Conservation (phyloP, 805 yeast species). For the Komagataella phaffii region DNA sequence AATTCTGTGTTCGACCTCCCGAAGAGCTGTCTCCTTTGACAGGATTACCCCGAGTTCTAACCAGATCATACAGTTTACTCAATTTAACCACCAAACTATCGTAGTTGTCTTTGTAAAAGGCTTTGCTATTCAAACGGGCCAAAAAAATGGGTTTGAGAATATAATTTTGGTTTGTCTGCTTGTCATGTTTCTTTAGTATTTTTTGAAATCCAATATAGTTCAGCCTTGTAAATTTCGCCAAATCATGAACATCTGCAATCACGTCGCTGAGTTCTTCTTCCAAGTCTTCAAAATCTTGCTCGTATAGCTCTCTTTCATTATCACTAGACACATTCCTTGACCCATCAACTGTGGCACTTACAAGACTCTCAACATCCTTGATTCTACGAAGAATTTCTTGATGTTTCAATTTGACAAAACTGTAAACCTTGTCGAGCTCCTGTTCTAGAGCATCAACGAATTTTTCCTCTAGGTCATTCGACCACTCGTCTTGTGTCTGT, state of each 20-base stretch:
- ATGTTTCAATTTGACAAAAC: conserved; percentile 79
- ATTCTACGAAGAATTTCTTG: conserved; percentile 79
- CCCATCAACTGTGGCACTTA: conserved; percentile 38
- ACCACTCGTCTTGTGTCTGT: conserved; percentile 50
- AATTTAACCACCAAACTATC: conserved; percentile 81
- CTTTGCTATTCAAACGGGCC: conserved; percentile 83
- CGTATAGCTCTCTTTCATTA: conserved; percentile 23
- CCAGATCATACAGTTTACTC: conserved; percentile 80
- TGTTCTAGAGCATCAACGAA: conserved; percentile 65
- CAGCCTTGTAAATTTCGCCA: conserved; percentile 84
- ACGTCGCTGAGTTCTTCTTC: conserved; percentile 75
- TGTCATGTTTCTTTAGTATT: conserved; percentile 93
- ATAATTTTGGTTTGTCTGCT: conserved; percentile 53
- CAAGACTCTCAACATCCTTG: conserved; percentile 66
- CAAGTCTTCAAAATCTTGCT: conserved; percentile 57
- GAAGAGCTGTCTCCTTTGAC: conserved; percentile 91
- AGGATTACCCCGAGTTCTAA: conserved; percentile 93
- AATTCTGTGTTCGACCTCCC: conserved; percentile 97
- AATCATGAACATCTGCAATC: conserved; percentile 94
- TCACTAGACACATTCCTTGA: conserved; percentile 22
- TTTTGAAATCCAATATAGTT: conserved; percentile 97
- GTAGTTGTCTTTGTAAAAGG: conserved; percentile 91
- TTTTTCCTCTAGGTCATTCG: conserved; percentile 64
- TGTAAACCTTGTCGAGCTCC: conserved; percentile 86
- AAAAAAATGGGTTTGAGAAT: conserved; percentile 85